Evolutionary conservation across 768 basidiomycete species (phyloP), one percentile per base, ranked within the genome.

Genomic region (Pleurotus giganteus): DNA sequence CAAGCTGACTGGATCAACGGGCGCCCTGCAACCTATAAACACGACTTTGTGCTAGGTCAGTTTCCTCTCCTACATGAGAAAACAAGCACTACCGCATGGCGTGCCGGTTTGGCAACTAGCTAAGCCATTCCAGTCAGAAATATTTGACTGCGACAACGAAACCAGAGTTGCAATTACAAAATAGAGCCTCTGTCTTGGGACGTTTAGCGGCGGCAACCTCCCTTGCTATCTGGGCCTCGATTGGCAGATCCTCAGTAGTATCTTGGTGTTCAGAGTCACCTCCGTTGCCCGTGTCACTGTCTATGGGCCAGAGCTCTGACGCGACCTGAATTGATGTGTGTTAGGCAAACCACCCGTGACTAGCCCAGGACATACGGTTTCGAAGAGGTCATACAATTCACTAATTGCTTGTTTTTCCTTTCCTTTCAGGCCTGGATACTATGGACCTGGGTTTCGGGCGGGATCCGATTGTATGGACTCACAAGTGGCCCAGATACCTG

Each of bases 401-500:
- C 85, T 83, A 3, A 90, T 80, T 0, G 88, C 79, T 62, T 85
- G 86, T 58, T 81, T 87, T 66, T 94, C 92, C 60, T 86, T 93
- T 17, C 91, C 91, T 66, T 87, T 90, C 27, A 91, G 80, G 61
- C 80, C 80, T 82, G 32, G 13, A 23, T 31, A 17, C 45, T 47
- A 32, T 37, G 21, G 29, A 47, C 24, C 24, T 31, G 46, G 24
- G 26, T 9, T 29, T 15, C 2, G 9, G 15, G 24, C 41, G 34
- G 8, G 7, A 24, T 53, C 27, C 36, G 12, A 31, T 26, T 29
- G 44, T 41, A 27, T 28, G 15, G 37, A 65, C 77, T 63, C 63
- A 76, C 89, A 93, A 62, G 85, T 91, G 8, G 83, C 88, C 91
- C 91, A 94, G 17, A 94, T 71, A 15, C 91, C 91, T 17, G 91